Evolutionary conservation across 116 monocot species (phyloP).

Genomic region (Phalaenopsis hybrid): DNA sequence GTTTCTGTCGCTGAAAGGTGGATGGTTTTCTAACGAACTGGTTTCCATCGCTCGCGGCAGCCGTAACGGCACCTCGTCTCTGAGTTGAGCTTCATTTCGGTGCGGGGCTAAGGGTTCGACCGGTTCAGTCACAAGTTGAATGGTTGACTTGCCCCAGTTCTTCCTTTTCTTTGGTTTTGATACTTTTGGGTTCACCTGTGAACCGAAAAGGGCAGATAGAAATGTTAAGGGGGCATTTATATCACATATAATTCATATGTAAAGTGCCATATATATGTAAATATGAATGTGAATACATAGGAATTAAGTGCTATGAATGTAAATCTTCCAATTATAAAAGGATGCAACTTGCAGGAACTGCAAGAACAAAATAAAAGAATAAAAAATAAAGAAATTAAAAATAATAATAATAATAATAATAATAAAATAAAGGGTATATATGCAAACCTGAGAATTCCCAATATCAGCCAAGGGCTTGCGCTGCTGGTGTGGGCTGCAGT

Average conservation of each 20-base stretch:
- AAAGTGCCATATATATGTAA: too few relatives aligned
- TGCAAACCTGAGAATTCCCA: conserved; percentile 59
- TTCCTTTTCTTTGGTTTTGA: conserved; percentile 44
- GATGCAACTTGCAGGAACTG: not conserved
- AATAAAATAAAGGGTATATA: not conserved
- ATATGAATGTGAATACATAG: too few relatives aligned
- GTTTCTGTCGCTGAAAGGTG: conserved; percentile 58
- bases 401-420: too few relatives aligned
- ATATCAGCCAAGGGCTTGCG: conserved; percentile 78
- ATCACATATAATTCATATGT: too few relatives aligned
- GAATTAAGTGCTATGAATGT: too few relatives aligned
- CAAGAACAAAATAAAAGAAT: not conserved
- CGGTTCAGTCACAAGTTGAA: conserved; percentile 43
- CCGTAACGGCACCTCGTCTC: conserved; percentile 31
- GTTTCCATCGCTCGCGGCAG: conserved; percentile 69
- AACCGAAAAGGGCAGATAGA: not conserved
- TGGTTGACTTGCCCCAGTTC: conserved; percentile 60
- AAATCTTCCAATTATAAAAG: too few relatives aligned
- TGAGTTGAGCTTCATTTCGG: conserved; percentile 14
- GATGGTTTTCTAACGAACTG: conserved; percentile 10
- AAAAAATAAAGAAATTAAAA: not conserved
- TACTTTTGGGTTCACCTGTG: conserved; percentile 31
- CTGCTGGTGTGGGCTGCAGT: conserved; percentile 1
- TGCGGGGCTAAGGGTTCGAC: conserved; percentile 7
- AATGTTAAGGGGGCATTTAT: not conserved